These are phyloP conservation scores for Pseudonitzschia pungens DNA, from an alignment of 108 stramenopile species.

Conservation along the genomic window DNA sequence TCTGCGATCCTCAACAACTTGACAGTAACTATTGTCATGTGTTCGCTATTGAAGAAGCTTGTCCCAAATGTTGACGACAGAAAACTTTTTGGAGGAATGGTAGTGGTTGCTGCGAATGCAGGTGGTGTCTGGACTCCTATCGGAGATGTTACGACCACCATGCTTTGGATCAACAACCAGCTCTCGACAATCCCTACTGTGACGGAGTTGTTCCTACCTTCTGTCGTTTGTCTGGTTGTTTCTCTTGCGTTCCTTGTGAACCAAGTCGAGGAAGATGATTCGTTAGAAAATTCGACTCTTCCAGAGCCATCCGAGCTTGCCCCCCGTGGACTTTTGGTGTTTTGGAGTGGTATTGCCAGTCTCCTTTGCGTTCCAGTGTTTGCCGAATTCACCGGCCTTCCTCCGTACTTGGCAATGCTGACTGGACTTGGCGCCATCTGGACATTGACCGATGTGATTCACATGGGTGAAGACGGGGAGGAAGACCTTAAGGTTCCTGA, in stretches of 20 bases:
- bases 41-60: slow-evolving; percentile 82
- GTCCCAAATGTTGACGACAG: slow-evolving; percentile 83
- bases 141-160: slow-evolving; percentile 94
- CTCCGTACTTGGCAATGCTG: slow-evolving; percentile 94
- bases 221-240: slow-evolving; percentile 79
- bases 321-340: slow-evolving; percentile 81
- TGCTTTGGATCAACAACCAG: slow-evolving; percentile 94
- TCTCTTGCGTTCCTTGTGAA: slow-evolving; percentile 81
- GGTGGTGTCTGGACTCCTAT: slow-evolving; percentile 97
- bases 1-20: slow-evolving; percentile 92
- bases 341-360: slow-evolving; percentile 84
- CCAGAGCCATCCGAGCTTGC: slow-evolving; percentile 77
- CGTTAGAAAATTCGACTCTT: slow-evolving; percentile 40
- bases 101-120: slow-evolving; percentile 94
- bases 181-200: slow-evolving; percentile 89
- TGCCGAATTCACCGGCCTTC: slow-evolving; percentile 87
- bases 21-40: slow-evolving; percentile 95
- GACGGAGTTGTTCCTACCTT: slow-evolving; percentile 85
- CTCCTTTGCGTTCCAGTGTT: slow-evolving; percentile 89
- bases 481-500: slow-evolving; percentile 78
- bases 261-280: slow-evolving; percentile 80
- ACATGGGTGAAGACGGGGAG: slow-evolving; percentile 87
- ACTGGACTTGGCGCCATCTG: slow-evolving; percentile 92
- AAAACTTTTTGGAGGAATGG: slow-evolving; percentile 92
- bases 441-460: slow-evolving; percentile 92